Evolutionary conservation across 1,284 basidiomycete species (phyloP).

Genomic region (Moniliophthora roreri): DNA sequence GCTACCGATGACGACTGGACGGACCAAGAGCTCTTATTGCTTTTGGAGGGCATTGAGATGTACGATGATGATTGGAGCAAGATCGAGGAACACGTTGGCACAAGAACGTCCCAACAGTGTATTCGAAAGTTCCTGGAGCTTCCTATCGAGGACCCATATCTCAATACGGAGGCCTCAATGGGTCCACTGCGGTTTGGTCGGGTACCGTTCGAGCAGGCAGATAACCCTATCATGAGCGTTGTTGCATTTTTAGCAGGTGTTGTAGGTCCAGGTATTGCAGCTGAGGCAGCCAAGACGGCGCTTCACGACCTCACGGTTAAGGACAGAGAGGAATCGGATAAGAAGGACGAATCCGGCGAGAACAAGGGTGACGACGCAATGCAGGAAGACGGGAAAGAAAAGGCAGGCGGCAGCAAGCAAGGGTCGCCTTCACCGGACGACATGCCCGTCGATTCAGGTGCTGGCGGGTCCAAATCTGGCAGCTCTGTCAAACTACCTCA

Average conservation of each 20-base stretch:
- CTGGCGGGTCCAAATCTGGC: conserved; percentile 25
- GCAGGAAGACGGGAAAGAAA: conserved; percentile 13
- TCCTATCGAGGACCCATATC: conserved; percentile 95
- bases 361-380: conserved; percentile 28
- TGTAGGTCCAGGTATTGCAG: conserved; percentile 88
- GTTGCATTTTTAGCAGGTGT: conserved; percentile 96
- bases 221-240: conserved; percentile 98
- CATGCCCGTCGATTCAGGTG: conserved; percentile 42
- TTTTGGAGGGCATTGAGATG: conserved; percentile 97
- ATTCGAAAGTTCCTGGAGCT: conserved; percentile 94
- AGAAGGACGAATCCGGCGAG: conserved; percentile 34
- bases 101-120: conserved; percentile 90
- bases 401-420: conserved; percentile 14
- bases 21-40: conserved; percentile 86
- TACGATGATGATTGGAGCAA: conserved; percentile 96
- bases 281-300: conserved; percentile 91
- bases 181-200: conserved; percentile 80
- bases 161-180: conserved; percentile 71
- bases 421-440: conserved; percentile 29
- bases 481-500: conserved; percentile 52
- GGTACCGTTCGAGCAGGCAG: conserved; percentile 90
- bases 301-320: conserved; percentile 76
- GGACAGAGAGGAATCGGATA: conserved; percentile 36
- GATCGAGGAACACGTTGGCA: conserved; percentile 91
- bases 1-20: conserved; percentile 77